A percentile compares a stretch with the other conserved stretches of the same genome.
phyloP scores from a whole-genome alignment of 148 eudicot genomes.

The Limonium bicolor region DNA sequence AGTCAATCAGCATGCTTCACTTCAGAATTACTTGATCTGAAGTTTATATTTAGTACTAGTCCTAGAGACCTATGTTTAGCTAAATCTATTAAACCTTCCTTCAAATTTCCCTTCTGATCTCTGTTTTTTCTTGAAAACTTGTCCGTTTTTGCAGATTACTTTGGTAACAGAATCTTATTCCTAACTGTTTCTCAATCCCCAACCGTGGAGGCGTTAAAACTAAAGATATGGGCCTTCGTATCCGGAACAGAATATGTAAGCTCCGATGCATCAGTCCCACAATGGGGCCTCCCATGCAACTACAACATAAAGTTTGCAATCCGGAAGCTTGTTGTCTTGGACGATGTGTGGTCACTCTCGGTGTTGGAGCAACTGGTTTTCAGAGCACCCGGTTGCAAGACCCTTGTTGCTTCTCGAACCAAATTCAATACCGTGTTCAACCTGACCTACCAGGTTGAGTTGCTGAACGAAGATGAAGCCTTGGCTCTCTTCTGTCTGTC shows the following conservation, averaged over 20 bases:
- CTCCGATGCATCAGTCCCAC: constrained; percentile 15
- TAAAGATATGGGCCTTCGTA: constrained; percentile 37
- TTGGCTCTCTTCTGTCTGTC: constrained; percentile 52
- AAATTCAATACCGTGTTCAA: constrained; percentile 43
- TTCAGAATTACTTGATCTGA: too few relatives aligned
- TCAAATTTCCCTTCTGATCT: not conserved
- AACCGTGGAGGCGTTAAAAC: constrained; percentile 44
- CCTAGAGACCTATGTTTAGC: too few relatives aligned
- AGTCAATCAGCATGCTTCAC: too few relatives aligned
- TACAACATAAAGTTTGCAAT: constrained; percentile 6
- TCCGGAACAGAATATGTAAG: constrained; percentile 21
- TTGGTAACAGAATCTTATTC: constrained; percentile 38
- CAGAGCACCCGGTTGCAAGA: constrained; percentile 48
- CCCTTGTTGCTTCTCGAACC: constrained; percentile 55
- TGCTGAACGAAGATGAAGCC: constrained; percentile 56
- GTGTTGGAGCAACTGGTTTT: constrained; percentile 48
- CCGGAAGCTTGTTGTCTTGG: constrained; percentile 44
- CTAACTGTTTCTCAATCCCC: constrained; percentile 80
- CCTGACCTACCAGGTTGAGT: constrained; percentile 39
- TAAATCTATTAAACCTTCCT: too few relatives aligned
- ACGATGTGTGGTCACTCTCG: constrained; percentile 77
- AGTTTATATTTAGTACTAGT: too few relatives aligned
- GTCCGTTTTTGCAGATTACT: constrained; percentile 31
- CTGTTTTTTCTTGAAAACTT: not conserved
- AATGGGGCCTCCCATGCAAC: constrained; percentile 18